Evolutionary conservation across 1,139 yeast species (phyloP), one percentile per base, ranked within the genome.

Genomic region (Yamadazyma diospyri): DNA sequence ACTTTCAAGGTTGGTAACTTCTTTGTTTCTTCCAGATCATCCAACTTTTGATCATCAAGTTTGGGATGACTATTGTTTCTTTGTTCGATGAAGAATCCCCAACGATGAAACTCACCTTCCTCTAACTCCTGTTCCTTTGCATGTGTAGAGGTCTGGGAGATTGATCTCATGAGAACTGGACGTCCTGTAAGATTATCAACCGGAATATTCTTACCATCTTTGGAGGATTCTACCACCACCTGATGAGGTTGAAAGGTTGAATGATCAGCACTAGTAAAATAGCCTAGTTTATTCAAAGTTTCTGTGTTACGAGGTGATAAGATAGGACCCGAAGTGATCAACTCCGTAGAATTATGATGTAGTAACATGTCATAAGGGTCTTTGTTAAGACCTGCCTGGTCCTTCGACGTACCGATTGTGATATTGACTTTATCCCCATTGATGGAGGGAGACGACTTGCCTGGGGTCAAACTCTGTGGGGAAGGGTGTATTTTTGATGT

Each of bases 81-180:
- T 50, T 76, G 84, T 50, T 80, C 84, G 46, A 81, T 78, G 48
- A 76, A 81, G 48, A 73, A 76, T 11, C 94, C 94, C 76, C 86
- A 77, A 57, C 83, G 78, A 57, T 86, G 95, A 41, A 87, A 70
- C 50, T 85, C 95, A 44, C 96, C 97, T 64, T 88, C 97, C 56
- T 88, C 97, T 42, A 80, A 78, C 49, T 87, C 95, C 53, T 82
- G 87, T 43, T 73, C 77, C 52, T 78, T 82, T 14, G 88, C 83
- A 45, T 78, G 78, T 5, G 75, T 50, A 1, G 85, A 78, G 0
- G 86, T 78, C 42, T 76, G 82, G 2, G 87, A 79, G 5, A 76
- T 62, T 3, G 79, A 74, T 46, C 80, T 69, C 59, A 78, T 69
- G 38, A 81, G 59, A 14, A 82, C 78, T 1, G 89, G 86, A 41